Evolutionary conservation across 352 stramenopile species (phyloP).

Genomic region (Globisporangium nagaii): DNA sequence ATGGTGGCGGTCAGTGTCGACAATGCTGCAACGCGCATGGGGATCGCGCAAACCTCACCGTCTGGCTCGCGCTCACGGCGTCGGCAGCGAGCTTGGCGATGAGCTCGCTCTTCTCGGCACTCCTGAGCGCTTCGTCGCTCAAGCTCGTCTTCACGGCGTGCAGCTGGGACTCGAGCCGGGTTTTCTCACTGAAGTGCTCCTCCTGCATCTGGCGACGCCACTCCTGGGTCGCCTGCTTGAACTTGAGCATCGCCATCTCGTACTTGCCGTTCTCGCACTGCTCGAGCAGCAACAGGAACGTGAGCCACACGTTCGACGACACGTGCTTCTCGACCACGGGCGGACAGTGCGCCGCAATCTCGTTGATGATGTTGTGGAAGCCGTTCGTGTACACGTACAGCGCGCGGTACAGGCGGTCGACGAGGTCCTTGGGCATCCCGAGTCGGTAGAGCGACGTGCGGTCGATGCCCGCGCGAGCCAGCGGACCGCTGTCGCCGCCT

Average conservation of each 20-base stretch:
- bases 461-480: slow-evolving; percentile 66
- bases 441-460: slow-evolving; percentile 62
- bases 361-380: slow-evolving; percentile 81
- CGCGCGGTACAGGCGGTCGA: slow-evolving; percentile 73
- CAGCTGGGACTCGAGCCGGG: slow-evolving; percentile 26
- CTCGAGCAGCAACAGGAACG: slow-evolving; percentile 69
- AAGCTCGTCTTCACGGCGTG: slow-evolving; percentile 23
- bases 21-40: too few relatives aligned
- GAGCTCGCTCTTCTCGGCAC: slow-evolving; percentile 37
- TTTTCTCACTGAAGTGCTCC: slow-evolving; percentile 34
- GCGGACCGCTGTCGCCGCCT: slow-evolving; percentile 23
- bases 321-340: slow-evolving; percentile 62
- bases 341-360: slow-evolving; percentile 69
- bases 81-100: slow-evolving; percentile 46
- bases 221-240: slow-evolving; percentile 61
- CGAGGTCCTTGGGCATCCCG: slow-evolving; percentile 70
- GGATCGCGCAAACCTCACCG: too few relatives aligned
- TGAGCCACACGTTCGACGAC: slow-evolving; percentile 76
- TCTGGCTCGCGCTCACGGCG: slow-evolving; percentile 24
- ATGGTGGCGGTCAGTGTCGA: too few relatives aligned
- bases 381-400: slow-evolving; percentile 84
- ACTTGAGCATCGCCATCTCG: slow-evolving; percentile 85
- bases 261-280: slow-evolving; percentile 79
- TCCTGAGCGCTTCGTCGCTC: slow-evolving; percentile 26
- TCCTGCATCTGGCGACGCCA: slow-evolving; percentile 50